These are phyloP conservation scores for Macadamia integrifolia DNA, from an alignment of 164 flowering plant species.

Conservation along the genomic window DNA sequence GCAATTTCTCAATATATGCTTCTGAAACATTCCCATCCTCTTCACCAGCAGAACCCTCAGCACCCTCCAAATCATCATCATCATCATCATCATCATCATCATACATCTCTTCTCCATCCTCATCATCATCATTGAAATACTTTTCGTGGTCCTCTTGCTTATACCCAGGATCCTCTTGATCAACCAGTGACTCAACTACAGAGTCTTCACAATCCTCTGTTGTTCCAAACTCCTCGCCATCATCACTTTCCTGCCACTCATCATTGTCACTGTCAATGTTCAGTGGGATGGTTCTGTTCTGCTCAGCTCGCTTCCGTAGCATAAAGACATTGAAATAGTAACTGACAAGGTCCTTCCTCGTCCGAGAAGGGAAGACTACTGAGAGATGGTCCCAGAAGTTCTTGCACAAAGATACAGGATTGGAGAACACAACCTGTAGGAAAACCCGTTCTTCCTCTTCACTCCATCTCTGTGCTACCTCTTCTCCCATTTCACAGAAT, in stretches of 20 bases:
- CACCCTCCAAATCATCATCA: constrained; percentile 7
- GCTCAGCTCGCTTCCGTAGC: constrained; percentile 57
- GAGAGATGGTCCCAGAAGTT: constrained; percentile 56
- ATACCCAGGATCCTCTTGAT: constrained; percentile 14
- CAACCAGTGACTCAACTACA: constrained; percentile 34
- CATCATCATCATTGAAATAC: constrained; percentile 6
- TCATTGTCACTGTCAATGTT: constrained; percentile 70
- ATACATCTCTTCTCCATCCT: constrained; percentile 8
- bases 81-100: neutral
- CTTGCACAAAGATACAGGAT: constrained; percentile 48
- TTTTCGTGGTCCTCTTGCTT: constrained; percentile 10
- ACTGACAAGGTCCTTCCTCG: constrained; percentile 52
- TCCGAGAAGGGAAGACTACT: constrained; percentile 39
- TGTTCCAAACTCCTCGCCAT: constrained; percentile 23
- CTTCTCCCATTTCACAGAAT: constrained; percentile 67
- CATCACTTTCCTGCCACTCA: constrained; percentile 46
- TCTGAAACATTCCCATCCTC: constrained; percentile 18
- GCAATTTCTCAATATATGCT: neutral
- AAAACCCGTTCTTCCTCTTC: constrained; percentile 58
- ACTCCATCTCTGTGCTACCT: constrained; percentile 53
- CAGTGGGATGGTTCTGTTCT: constrained; percentile 45
- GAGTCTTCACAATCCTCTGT: constrained; percentile 45
- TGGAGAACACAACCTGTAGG: constrained; percentile 45
- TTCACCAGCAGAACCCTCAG: constrained; percentile 7
- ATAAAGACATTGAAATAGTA: constrained; percentile 85